phyloP scores from a whole-genome alignment of 495 filamentous ascomycete genomes.

The Neurospora africana region DNA sequence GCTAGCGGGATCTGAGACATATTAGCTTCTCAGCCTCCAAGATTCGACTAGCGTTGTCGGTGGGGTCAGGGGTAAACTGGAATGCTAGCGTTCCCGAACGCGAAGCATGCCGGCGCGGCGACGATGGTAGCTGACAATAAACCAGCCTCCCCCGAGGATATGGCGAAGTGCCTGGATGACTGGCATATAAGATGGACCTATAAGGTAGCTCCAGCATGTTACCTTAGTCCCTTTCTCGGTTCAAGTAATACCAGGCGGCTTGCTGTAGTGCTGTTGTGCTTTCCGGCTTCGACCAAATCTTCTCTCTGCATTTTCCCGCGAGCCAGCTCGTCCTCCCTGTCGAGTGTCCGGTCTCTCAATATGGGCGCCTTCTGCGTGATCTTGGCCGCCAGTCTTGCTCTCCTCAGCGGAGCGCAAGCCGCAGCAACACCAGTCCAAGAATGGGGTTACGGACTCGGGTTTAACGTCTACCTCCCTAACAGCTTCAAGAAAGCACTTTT shows the following conservation, averaged over 20 bases:
- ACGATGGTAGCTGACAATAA: not conserved
- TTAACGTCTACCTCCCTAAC: not conserved
- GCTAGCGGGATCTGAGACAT: not conserved
- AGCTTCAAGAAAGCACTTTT: constrained; percentile 7
- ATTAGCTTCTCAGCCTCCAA: not conserved
- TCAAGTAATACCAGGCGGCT: not conserved
- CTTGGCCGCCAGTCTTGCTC: not conserved
- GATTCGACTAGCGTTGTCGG: not conserved
- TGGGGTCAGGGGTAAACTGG: not conserved
- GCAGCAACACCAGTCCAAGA: not conserved
- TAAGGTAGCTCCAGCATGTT: not conserved
- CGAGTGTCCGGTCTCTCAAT: not conserved
- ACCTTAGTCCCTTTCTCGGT: not conserved
- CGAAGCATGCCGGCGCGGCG: not conserved
- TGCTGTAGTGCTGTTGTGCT: not conserved
- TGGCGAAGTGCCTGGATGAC: not conserved
- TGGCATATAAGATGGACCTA: not conserved
- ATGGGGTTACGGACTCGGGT: not conserved
- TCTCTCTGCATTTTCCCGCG: not conserved
- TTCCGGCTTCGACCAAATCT: not conserved
- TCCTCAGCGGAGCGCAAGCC: not conserved
- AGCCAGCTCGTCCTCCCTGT: not conserved
- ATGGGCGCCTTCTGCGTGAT: not conserved
- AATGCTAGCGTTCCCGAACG: not conserved
- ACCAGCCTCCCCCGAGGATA: not conserved